Base-by-base conservation (phyloP, 441 rosid species). In the Populus hybrid region DNA sequence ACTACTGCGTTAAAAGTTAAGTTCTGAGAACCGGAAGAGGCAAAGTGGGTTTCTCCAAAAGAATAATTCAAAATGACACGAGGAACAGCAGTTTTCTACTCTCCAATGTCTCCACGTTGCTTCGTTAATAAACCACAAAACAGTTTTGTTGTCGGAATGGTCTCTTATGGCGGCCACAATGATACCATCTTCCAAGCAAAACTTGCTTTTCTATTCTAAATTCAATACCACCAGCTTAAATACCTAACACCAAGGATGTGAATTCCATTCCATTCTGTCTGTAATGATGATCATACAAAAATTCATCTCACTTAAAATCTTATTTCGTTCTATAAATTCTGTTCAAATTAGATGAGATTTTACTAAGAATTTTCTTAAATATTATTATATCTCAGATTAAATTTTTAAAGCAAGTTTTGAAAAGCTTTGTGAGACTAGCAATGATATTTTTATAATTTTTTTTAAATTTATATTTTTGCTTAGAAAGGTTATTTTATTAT, bases 31-130 rank as follows among this genome's bases (percentile, higher is more conserved):
- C 1, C 21, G 67, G 23, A 73, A 30, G 35, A 18, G 34, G 12
- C 21, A 57, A 36, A 3, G 28, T 16, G 34, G 24, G 34, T 30
- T 20, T 24, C 28, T 63, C 28, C 36, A 35, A n/a, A 6, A 59
- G 34, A 73, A 73, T 30, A 59, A 73, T 30, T 28, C 10, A 30
- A 57, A 6, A 18, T 8, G 23, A 14, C 6, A 75, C 10, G 11
- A 61, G 21, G 40, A 67, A 30, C 35, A 76, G 34, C 69, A 14
- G 40, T 70, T 66, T 61, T 79, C 46, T 67, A 26, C 68, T 75
- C 78, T 59, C 61, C 57, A 21, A 24, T 46, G 72, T 50, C 20
- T 4, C 75, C 8, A 18, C 16, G 26, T 32, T 32, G 34, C 50
- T 67, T 10, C 65, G 50, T 46, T 12, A 14, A 76, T 12, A 1